Evolutionary conservation across 2,329 filamentous ascomycete genomes (phyloP).

Genomic region (Thelonectria blattea): DNA sequence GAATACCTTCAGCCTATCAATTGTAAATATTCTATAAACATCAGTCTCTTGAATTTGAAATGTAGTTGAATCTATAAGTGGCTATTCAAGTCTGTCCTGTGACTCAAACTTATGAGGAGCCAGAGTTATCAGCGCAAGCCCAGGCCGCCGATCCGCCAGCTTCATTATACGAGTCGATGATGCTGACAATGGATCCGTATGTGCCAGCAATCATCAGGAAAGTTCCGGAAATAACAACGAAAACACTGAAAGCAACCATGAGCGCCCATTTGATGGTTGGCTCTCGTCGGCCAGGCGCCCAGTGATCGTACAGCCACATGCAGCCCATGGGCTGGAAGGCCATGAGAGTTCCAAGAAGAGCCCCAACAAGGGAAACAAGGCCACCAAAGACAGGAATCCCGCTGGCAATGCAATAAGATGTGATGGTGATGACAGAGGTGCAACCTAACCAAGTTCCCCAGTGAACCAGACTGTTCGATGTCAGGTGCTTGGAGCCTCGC

Average conservation of each 20-base stretch:
- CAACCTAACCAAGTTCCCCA: not conserved
- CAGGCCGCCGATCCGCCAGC: not conserved
- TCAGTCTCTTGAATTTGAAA: not conserved
- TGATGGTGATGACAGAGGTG: not conserved
- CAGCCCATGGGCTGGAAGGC: conserved; percentile 41
- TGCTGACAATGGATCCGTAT: conserved; percentile 11
- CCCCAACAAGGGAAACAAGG: not conserved
- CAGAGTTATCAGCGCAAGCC: conserved; percentile 11
- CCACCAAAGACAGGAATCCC: not conserved
- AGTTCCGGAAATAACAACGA: conserved; percentile 2
- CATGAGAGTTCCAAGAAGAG: conserved; percentile 12
- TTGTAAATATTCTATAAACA: no score
- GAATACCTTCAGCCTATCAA: no score
- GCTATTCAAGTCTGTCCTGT: not conserved
- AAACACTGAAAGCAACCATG: conserved; percentile 5
- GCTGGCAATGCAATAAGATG: not conserved
- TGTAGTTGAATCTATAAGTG: not conserved
- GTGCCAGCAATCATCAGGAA: conserved; percentile 13
- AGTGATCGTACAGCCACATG: conserved; percentile 54
- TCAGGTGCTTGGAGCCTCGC: not conserved
- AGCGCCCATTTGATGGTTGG: not conserved
- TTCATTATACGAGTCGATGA: not conserved
- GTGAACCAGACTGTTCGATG: not conserved
- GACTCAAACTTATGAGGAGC: not conserved
- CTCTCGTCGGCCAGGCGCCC: conserved; percentile 22